Percentiles rank a stretch among this genome's conserved stretches.
Evolutionary conservation across 352 stramenopile species (phyloP).

Genomic region (Pythium phragmitis): DNA sequence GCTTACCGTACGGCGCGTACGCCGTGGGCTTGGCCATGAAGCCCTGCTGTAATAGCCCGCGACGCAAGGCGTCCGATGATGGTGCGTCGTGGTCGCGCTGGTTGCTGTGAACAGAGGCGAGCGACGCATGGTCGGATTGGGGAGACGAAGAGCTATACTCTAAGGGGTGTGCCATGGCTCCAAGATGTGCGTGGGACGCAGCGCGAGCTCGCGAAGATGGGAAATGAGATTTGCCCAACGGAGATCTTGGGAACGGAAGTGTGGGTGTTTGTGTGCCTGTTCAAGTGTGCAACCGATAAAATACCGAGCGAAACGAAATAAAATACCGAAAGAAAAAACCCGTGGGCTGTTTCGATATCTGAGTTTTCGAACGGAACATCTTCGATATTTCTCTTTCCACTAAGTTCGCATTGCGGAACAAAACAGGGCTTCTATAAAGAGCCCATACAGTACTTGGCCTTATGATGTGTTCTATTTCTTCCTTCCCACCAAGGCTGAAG

Average conservation of each 20-base stretch:
- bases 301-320: background rate
- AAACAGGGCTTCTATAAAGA: constrained; percentile 14
- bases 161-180: constrained; percentile 1
- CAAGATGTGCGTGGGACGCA: background rate
- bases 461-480: constrained; percentile 15
- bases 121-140: background rate
- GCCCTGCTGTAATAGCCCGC: constrained; percentile 45
- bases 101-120: background rate
- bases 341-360: background rate
- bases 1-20: constrained; percentile 49
- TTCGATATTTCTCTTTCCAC: constrained; percentile 5
- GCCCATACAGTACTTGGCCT: constrained; percentile 2
- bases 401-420: constrained; percentile 2
- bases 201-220: background rate
- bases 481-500: constrained; percentile 1
- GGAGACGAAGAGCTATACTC: background rate
- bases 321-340: constrained; percentile 1
- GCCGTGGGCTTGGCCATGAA: constrained; percentile 67
- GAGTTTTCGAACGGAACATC: constrained; percentile 3
- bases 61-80: constrained; percentile 7
- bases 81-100: constrained; percentile 12
- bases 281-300: constrained; percentile 8
- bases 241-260: constrained; percentile 1
- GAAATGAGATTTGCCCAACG: background rate
- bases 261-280: constrained; percentile 2